Evolutionary conservation across 441 rosid genomes (phyloP), one percentile per base, ranked within the genome.

Genomic region (Populus hybrid): DNA sequence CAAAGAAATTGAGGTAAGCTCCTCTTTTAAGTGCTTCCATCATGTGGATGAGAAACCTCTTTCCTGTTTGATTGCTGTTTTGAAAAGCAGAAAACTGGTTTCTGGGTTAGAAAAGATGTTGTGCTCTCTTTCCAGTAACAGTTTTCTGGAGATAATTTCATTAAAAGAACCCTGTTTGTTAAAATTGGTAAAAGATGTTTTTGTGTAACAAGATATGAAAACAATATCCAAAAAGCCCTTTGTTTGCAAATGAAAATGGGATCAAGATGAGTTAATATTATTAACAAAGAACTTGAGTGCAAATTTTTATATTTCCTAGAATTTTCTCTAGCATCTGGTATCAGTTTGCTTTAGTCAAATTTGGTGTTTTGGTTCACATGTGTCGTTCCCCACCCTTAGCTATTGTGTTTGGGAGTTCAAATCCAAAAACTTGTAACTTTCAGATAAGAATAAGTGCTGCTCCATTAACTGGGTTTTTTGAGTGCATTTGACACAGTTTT

Each of bases 1-100:
- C 74, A 93, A 90, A 76, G 97, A 92, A 85, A 94, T 95, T 86
- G 99, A 95, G 98, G 99, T 89, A 69, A 86, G 78, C 18, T 73
- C 28, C 69, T 77, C 21, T 65, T 75, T 81, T 70, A 46, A 20
- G 18, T 34, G 28, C 57, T 65, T 72, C 32, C 16, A 32, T 73
- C 61, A 67, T 23, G 35, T 32, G 70, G 34, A 59, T 77, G 21
- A 34, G 42, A 69, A 35, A 20, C 38, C 18, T 54, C 9, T 66
- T 3, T 26, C 69, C 18, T 66, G 34, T 20, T 69, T 69, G n/a
- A 36, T 32, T 69, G 9, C 72, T 14, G 40, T 69, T 69, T 69
- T 10, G 11, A 69, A 16, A 6, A 16, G 36, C 72, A 32, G 50
- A 16, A 32, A 16, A 32, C 10, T 69, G 26, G 20, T 69, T 9